Evolutionary conservation across 2,329 filamentous ascomycete genomes (phyloP), one percentile per base, ranked within the genome.

Genomic region (Trichoderma afroharzianum): DNA sequence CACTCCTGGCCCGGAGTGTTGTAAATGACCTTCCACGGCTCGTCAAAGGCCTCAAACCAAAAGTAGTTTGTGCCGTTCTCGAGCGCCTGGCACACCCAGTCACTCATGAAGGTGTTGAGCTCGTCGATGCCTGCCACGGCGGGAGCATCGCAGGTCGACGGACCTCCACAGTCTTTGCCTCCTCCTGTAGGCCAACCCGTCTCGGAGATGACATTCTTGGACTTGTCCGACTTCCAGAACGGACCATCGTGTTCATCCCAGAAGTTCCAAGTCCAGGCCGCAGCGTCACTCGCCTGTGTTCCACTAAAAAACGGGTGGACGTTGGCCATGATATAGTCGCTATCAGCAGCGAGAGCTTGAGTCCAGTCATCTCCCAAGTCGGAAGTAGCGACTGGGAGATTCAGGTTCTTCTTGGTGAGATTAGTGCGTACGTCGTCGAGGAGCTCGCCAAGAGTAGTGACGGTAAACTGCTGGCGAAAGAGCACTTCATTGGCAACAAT

Each of bases 21-120:
- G 83, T 90, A 97, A 21, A 81, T 78, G 70, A 92, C 85, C 84
- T 98, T 98, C 95, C 95, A 98, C 3, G 94, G 94, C 85, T 98
- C 95, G 79, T 98, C 95, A 79, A 98, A 98, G 11, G 94, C 94
- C 79, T 95, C 93, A 80, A 98, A 98, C 95, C 95, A 98, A 79
- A 98, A 98, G 80, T 97, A 98, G 75, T 97, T 90, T 2, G 94
- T 98, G 59, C 91, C 92, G 77, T 97, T 97, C 28, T 84, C 84
- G 74, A 98, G 82, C 12, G 92, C 90, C 66, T 89, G 86, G 80
- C 95, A 98, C 0, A 98, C 90, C 91, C 93, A 98, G 74, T 90
- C 88, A 2, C 90, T 85, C 89, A 98, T 91, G 77, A 98, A 94
- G n/a, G 84, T 85, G 79, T 98, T 98, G 84, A 98, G 85, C 79